phyloP scores from a whole-genome alignment of 106 monocot species.

The Posidonia australis region DNA sequence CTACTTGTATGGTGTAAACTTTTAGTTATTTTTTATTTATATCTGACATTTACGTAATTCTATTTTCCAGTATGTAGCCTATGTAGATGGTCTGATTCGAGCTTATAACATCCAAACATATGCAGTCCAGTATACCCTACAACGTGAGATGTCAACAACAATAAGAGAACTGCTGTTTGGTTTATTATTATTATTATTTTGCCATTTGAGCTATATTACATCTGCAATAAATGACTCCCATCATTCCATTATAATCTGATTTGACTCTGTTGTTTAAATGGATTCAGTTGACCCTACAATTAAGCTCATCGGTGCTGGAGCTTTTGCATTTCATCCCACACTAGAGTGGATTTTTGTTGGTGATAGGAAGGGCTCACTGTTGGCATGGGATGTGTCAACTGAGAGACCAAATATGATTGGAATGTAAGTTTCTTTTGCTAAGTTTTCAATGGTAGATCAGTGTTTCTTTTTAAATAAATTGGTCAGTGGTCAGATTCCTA shows the following conservation, averaged over 20 bases:
- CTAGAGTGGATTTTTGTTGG: constrained; percentile 97
- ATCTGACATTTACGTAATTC: not conserved
- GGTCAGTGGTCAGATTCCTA: not conserved
- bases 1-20: not conserved
- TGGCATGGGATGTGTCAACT: constrained; percentile 99
- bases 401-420: constrained; percentile 96
- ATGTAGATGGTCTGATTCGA: constrained; percentile 92
- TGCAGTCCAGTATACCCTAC: constrained; percentile 89
- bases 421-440: constrained; percentile 49
- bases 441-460: not conserved
- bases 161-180: not conserved
- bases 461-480: not conserved
- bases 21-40: not conserved
- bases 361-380: constrained; percentile 75
- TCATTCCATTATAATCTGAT: not conserved
- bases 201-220: not conserved
- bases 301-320: constrained; percentile 85
- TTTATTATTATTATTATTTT: not conserved
- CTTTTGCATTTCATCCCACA: constrained; percentile 97
- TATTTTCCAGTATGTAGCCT: constrained; percentile 72
- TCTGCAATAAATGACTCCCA: not conserved
- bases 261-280: constrained; percentile 7
- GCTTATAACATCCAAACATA: constrained; percentile 98
- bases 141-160: constrained; percentile 45
- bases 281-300: constrained; percentile 86